A percentile compares a stretch with the other conserved stretches of the same genome.
Evolutionary conservation across 73 alveolate genomes (phyloP).

Genomic region (Blepharisma stoltei): DNA sequence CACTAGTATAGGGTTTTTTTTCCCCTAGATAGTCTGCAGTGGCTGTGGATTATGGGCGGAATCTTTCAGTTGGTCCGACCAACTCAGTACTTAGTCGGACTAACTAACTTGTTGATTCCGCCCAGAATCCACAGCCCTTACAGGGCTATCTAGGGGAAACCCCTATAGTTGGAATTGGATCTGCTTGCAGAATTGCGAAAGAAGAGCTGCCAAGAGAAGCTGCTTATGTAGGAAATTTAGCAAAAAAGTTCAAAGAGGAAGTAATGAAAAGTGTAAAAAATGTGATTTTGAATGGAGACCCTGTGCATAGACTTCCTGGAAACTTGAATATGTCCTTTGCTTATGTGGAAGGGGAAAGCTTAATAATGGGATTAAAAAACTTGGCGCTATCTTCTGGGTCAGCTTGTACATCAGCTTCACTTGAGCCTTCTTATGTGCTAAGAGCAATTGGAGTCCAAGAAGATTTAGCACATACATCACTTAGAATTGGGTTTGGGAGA

Average conservation of each 20-base stretch:
- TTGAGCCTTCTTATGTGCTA: constrained; percentile 91
- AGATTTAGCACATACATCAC: constrained; percentile 86
- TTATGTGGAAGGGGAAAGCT: constrained; percentile 96
- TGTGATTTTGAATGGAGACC: constrained; percentile 29
- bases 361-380: constrained; percentile 76
- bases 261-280: constrained; percentile 6
- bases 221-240: constrained; percentile 64
- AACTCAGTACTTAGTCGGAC: too few species aligned
- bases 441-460: constrained; percentile 92
- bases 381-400: constrained; percentile 95
- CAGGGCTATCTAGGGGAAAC: too few species aligned
- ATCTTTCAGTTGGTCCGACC: too few species aligned
- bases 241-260: constrained; percentile 43
- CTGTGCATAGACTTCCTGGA: constrained; percentile 27
- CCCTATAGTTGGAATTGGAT: constrained; percentile 98
- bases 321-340: constrained; percentile 73
- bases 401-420: constrained; percentile 96
- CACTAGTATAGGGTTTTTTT: too few species aligned
- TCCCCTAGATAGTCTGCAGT: too few species aligned
- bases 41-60: too few species aligned
- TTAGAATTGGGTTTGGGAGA: constrained; percentile 91
- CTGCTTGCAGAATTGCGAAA: constrained; percentile 79
- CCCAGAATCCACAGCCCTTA: too few species aligned
- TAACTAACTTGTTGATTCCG: constrained; percentile 13
- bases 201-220: constrained; percentile 85